Base-by-base conservation (phyloP, 1,139 yeast species). In the Suhomyces chickasaworum region DNA sequence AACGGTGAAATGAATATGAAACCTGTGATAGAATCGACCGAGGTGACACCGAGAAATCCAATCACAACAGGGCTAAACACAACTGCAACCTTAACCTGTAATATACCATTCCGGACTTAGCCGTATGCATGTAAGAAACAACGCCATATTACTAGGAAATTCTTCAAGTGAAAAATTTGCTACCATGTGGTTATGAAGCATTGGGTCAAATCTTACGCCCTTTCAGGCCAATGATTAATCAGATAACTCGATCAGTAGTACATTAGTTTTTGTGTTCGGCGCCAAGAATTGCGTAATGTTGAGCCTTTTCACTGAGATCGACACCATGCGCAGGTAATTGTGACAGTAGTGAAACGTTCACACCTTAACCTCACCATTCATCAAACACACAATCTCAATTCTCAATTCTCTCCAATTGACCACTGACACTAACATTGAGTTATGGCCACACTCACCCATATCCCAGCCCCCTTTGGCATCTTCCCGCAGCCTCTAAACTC, bases 221-320 rank as follows among this genome's bases (percentile, higher is more conserved):
- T 31, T 33, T 13, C 37, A 33, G 37, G 44, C 51, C 49, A 49
- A 42, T 46, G 52, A 47, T 49, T 35, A 39, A 49, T 49, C 52
- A 44, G 52, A 49, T 47, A 49, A 46, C 47, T 39, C 18, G 25
- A 39, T 25, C 37, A 35, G 38, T n/a, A 13, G 18, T 34, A 34
- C 8, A 42, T 36, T 22, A 18, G 25, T 27, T 10, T 10, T 40
- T 33, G 27, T 15, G 17, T 7, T 10, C 17, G 10, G 32, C 32
- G 32, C 32, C 17, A 29, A 29, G 17, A 13, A 17, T 29, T 29
- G 32, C 3, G 32, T n/a, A 29, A 10, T 13, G 17, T 29, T 29
- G 17, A 10, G 22, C 22, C 4, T 7, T 8, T 5, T 29, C n/a
- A 6, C 16, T 6, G 32, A 13, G 32, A 29, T 29, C 32, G 32